A percentile compares a stretch with the other conserved stretches of the same genome.
phyloP scores from a whole-genome alignment of 2,329 filamentous ascomycete genomes.

The Fusarium protoensiforme region DNA sequence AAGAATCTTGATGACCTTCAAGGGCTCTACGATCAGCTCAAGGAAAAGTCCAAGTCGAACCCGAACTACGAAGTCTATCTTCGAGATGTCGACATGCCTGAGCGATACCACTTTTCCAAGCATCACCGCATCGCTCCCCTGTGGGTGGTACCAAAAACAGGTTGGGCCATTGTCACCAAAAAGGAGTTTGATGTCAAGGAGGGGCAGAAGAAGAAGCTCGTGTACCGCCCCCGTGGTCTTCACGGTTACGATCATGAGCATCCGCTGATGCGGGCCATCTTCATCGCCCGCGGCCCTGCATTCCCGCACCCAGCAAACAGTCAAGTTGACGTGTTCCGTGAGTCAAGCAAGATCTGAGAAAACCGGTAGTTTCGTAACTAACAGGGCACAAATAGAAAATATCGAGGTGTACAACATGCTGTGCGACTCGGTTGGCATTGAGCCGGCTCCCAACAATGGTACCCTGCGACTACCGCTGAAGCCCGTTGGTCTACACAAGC shows the following conservation, averaged over 20 bases:
- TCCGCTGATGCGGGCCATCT: constrained; percentile 95
- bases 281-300: constrained; percentile 89
- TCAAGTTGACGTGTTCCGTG: constrained; percentile 83
- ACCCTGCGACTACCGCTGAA: constrained; percentile 79
- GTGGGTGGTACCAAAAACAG: constrained; percentile 92
- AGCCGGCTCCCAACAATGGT: constrained; percentile 84
- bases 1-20: constrained; percentile 75
- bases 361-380: constrained; percentile 25
- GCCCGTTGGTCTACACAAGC: constrained; percentile 70
- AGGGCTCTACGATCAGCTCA: constrained; percentile 71
- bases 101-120: constrained; percentile 88
- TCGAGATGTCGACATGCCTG: constrained; percentile 87
- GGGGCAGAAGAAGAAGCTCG: constrained; percentile 69
- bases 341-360: constrained; percentile 54
- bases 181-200: constrained; percentile 79
- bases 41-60: constrained; percentile 67
- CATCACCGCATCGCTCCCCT: constrained; percentile 92
- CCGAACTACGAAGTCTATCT: constrained; percentile 89
- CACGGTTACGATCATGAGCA: constrained; percentile 97
- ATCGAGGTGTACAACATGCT: constrained; percentile 95
- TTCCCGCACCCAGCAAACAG: constrained; percentile 90
- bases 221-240: constrained; percentile 84
- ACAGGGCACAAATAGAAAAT: constrained; percentile 80
- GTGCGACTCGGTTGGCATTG: constrained; percentile 84
- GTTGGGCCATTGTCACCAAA: constrained; percentile 90